phyloP scores from a whole-genome alignment of 768 basidiomycete genomes.

The Paxillus rubicundulus region DNA sequence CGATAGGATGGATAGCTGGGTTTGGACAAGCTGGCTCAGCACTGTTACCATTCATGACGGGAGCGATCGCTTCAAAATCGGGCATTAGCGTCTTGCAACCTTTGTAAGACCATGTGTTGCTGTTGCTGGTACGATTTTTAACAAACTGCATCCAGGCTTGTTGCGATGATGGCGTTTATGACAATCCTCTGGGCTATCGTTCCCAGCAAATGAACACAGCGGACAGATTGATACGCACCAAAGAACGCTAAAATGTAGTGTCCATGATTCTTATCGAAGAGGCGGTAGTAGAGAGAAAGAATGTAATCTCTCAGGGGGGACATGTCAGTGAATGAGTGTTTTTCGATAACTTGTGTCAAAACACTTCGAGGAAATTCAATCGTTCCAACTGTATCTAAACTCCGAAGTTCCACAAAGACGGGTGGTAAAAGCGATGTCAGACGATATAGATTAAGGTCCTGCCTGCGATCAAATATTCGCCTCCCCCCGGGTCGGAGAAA shows the following conservation, averaged over 20 bases:
- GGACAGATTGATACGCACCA: conserved; percentile 9
- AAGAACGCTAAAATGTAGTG: not conserved
- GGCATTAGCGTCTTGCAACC: conserved; percentile 46
- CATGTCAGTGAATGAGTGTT: no score
- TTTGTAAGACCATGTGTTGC: conserved; percentile 16
- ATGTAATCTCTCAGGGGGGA: no score
- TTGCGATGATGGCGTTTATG: conserved; percentile 45
- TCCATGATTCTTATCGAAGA: no score
- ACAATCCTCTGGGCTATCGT: conserved; percentile 42
- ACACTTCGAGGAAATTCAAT: no score
- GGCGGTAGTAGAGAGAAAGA: no score
- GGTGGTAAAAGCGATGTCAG: no score
- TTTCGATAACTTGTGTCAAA: no score
- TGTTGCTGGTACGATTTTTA: not conserved
- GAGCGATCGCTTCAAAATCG: conserved; percentile 59
- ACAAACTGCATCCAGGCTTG: conserved; percentile 14
- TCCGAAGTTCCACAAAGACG: no score
- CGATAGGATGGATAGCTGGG: conserved; percentile 68
- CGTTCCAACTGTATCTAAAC: no score
- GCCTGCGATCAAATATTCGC: no score
- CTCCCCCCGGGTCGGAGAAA: no score
- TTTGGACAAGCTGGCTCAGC: conserved; percentile 74
- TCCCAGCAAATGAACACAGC: conserved; percentile 27
- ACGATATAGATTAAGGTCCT: no score
- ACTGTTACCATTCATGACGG: conserved; percentile 69